phyloP scores from a whole-genome alignment of 2,329 filamentous ascomycete genomes.

The Plectosphaerella cucumerina region DNA sequence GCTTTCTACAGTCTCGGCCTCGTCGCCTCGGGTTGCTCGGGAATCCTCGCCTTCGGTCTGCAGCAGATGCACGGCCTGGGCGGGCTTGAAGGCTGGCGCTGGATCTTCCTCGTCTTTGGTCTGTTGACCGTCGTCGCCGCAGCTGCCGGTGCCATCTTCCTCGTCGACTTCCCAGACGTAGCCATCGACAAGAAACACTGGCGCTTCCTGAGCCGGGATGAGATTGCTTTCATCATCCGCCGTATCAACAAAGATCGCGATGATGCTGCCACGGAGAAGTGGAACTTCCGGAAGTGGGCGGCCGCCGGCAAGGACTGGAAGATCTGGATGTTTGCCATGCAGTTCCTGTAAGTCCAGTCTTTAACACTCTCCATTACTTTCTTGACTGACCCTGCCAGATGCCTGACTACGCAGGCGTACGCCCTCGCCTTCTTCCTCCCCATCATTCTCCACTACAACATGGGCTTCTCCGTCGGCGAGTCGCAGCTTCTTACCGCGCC shows the following conservation, averaged over 20 bases:
- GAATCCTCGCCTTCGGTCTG: constrained; percentile 39
- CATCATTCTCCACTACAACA: constrained; percentile 42
- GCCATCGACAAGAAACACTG: constrained; percentile 34
- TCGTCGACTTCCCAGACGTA: constrained; percentile 42
- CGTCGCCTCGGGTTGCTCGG: constrained; percentile 37
- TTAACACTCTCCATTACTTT: constrained; percentile 7
- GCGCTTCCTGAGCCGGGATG: constrained; percentile 58
- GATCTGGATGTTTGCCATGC: constrained; percentile 44
- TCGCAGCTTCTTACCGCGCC: constrained; percentile 56
- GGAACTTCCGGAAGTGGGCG: constrained; percentile 66
- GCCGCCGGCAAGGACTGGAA: constrained; percentile 70
- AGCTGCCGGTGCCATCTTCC: constrained; percentile 32
- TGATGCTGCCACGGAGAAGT: constrained; percentile 61
- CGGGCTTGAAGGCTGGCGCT: constrained; percentile 40
- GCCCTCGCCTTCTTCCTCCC: constrained; percentile 52
- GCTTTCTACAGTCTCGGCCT: constrained; percentile 30
- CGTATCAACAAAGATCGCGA: constrained; percentile 63
- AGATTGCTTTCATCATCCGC: constrained; percentile 63
- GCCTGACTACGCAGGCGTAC: constrained; percentile 18
- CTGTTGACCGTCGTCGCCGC: constrained; percentile 31
- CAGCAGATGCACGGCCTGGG: constrained; percentile 36
- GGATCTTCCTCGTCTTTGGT: constrained; percentile 53
- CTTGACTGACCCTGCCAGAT: neutral
- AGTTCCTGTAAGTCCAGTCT: constrained; percentile 29
- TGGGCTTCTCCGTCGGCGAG: constrained; percentile 21